These are phyloP conservation scores for Neurospora sp. DNA, from an alignment of 495 filamentous ascomycete genomes.

Conservation along the genomic window DNA sequence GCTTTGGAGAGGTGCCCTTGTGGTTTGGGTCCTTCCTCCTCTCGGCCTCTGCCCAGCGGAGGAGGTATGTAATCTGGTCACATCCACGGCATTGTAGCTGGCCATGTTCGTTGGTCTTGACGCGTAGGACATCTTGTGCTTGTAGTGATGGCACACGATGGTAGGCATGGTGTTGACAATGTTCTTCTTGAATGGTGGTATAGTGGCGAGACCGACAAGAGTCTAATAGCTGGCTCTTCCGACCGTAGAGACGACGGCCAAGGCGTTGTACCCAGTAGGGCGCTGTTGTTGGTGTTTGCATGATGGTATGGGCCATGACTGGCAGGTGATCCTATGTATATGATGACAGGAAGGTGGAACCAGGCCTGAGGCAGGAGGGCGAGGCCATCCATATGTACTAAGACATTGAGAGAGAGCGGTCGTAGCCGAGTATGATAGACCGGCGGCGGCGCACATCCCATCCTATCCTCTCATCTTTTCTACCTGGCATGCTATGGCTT, in stretches of 20 bases:
- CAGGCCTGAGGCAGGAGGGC: background rate
- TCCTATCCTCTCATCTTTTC: background rate
- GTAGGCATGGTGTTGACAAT: background rate
- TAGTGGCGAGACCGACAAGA: background rate
- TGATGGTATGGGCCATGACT: background rate
- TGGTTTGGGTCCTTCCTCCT: constrained; percentile 9
- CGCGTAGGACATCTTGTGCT: constrained; percentile 6
- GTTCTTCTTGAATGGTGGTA: background rate
- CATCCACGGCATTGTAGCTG: constrained; percentile 19
- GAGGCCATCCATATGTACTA: background rate
- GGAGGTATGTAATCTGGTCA: constrained; percentile 13
- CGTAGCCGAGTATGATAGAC: background rate
- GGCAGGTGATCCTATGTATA: background rate
- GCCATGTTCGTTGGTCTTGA: constrained; percentile 11
- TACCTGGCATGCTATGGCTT: background rate
- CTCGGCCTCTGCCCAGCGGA: constrained; percentile 21
- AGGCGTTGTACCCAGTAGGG: background rate
- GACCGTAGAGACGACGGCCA: background rate
- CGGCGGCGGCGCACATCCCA: background rate
- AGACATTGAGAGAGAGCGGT: background rate
- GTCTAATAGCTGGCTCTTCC: background rate
- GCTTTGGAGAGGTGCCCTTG: constrained; percentile 10
- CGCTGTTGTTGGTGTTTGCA: background rate
- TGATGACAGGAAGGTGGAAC: background rate
- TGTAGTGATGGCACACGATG: background rate